A percentile compares a stretch with the other conserved stretches of the same genome.
phyloP scores from a whole-genome alignment of 2,329 filamentous ascomycete genomes.

The Xylariales sp. region DNA sequence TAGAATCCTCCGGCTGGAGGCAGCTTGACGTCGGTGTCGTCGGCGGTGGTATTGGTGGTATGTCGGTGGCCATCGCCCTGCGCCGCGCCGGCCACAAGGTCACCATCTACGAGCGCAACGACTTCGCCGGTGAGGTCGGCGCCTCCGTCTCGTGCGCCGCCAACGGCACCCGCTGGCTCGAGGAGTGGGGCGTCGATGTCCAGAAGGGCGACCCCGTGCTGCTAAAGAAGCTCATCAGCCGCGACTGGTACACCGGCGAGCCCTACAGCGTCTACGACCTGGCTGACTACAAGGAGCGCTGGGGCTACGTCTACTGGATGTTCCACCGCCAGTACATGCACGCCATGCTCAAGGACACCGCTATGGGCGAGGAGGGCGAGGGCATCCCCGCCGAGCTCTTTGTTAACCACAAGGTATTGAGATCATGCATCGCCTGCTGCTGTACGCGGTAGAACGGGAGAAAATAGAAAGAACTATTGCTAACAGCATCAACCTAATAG shows the following conservation, averaged over 20 bases:
- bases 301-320: slow-evolving; percentile 63
- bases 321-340: slow-evolving; percentile 54
- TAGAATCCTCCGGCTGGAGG: slow-evolving; percentile 2
- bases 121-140: slow-evolving; percentile 65
- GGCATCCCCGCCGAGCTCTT: slow-evolving; percentile 25
- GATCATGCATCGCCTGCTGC: no score
- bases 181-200: slow-evolving; percentile 64
- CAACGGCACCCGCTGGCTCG: slow-evolving; percentile 65
- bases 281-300: slow-evolving; percentile 59
- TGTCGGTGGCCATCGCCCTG: slow-evolving; percentile 40
- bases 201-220: slow-evolving; percentile 61
- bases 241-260: slow-evolving; percentile 67
- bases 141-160: slow-evolving; percentile 65
- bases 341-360: slow-evolving; percentile 32
- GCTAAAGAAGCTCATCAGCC: slow-evolving; percentile 62
- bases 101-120: slow-evolving; percentile 61
- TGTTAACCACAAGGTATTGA: slow-evolving; percentile 23
- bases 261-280: slow-evolving; percentile 60
- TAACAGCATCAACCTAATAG: background rate
- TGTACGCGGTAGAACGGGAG: no score
- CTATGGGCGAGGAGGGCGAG: slow-evolving; percentile 27
- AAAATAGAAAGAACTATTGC: no score
- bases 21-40: slow-evolving; percentile 2
- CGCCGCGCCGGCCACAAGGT: slow-evolving; percentile 42
- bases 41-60: slow-evolving; percentile 28